A percentile compares a stretch with the other conserved stretches of the same genome.
Conservation (phyloP, 129 eudicot genomes). For the Tanacetum coccineum region DNA sequence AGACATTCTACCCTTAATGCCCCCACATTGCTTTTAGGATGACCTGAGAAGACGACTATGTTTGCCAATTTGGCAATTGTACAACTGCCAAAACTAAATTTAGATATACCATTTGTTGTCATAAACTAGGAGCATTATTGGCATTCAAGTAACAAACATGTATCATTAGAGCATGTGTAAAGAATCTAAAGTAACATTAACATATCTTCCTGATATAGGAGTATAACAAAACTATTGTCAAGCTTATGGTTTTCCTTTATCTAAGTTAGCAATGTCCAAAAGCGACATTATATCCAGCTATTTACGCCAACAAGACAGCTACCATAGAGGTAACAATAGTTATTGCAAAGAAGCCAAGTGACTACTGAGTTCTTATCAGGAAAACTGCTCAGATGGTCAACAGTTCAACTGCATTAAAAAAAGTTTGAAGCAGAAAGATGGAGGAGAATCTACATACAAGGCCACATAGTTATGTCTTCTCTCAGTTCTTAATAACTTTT, state of each 20-base stretch:
- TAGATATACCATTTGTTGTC: not conserved
- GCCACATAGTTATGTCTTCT: no score
- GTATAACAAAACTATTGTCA: not conserved
- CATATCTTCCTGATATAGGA: not conserved
- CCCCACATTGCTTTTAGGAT: not conserved
- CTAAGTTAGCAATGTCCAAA: not conserved
- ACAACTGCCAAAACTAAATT: not conserved
- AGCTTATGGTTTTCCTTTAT: not conserved
- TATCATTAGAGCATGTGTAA: not conserved
- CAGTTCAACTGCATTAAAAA: no score
- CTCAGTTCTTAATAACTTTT: no score
- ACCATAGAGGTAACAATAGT: not conserved
- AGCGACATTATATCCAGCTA: not conserved
- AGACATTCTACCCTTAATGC: not conserved
- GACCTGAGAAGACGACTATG: not conserved
- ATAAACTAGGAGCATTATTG: not conserved
- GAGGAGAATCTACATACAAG: no score
- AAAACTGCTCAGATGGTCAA: no score
- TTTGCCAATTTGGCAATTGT: not conserved
- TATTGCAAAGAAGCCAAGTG: not conserved
- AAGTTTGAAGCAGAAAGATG: no score
- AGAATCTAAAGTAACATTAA: not conserved
- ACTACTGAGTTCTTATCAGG: no score
- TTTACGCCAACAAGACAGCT: not conserved
- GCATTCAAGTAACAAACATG: not conserved